Conservation (phyloP, 2,329 filamentous ascomycete species). For the Diaporthe helianthi region DNA sequence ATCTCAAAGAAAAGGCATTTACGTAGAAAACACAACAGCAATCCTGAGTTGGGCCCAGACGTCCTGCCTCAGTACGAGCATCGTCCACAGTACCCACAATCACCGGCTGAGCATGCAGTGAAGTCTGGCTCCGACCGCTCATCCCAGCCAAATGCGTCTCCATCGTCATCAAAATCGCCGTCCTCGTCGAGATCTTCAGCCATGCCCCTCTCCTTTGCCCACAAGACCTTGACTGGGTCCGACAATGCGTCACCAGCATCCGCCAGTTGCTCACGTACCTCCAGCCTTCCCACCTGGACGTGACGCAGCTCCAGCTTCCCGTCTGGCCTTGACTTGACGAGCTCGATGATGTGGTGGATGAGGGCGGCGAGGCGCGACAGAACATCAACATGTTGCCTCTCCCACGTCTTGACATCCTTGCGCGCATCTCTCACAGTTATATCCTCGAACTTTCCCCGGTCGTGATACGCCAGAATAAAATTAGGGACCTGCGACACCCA, state of each 20-base stretch:
- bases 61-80: constrained; percentile 36
- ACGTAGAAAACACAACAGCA: neutral
- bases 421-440: constrained; percentile 49
- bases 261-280: constrained; percentile 38
- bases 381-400: constrained; percentile 41
- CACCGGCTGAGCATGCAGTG: constrained; percentile 37
- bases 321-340: constrained; percentile 32
- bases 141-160: constrained; percentile 20
- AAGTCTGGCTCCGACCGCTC: constrained; percentile 35
- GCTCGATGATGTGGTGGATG: constrained; percentile 37
- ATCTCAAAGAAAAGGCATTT: no score
- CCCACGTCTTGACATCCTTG: constrained; percentile 46
- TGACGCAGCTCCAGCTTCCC: constrained; percentile 40
- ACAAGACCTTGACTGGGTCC: constrained; percentile 38
- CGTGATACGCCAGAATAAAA: constrained; percentile 32
- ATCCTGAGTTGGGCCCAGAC: neutral
- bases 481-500: constrained; percentile 32
- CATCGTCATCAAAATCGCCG: constrained; percentile 1
- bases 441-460: constrained; percentile 28
- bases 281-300: constrained; percentile 33
- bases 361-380: constrained; percentile 44
- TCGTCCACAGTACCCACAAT: constrained; percentile 39
- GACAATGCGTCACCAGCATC: constrained; percentile 39
- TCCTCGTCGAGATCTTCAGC: neutral
- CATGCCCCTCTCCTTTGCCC: constrained; percentile 32